These are phyloP conservation scores for Pinus tabuliformis DNA, from an alignment of 75 land plant genomes.

Conservation along the genomic window DNA sequence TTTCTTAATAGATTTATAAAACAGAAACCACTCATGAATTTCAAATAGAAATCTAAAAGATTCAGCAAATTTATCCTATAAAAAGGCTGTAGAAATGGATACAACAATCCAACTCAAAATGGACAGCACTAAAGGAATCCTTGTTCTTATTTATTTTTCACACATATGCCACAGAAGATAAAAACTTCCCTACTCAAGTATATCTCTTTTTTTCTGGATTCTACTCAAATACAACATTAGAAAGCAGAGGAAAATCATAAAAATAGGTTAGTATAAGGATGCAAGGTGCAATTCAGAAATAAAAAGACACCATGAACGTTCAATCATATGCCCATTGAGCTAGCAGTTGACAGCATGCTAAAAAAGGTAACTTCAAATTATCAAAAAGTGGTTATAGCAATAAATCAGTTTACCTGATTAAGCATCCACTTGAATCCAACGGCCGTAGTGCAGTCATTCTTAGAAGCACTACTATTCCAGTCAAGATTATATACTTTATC, in stretches of 20 bases:
- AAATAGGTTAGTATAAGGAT: neutral
- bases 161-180: no score
- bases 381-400: neutral
- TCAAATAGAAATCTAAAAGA: no score
- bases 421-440: conserved; percentile 71
- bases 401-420: conserved; percentile 37
- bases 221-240: neutral
- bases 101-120: no score
- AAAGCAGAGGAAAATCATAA: neutral
- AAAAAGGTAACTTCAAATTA: neutral
- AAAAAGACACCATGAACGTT: neutral
- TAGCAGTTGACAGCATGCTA: neutral
- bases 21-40: no score
- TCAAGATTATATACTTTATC: conserved; percentile 53
- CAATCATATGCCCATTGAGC: neutral
- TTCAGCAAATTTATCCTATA: no score
- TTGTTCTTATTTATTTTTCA: no score
- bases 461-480: conserved; percentile 48
- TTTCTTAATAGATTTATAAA: no score
- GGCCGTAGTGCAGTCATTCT: conserved; percentile 44
- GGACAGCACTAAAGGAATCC: no score
- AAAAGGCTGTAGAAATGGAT: no score
- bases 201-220: neutral
- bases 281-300: neutral
- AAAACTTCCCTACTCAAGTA: neutral